Percentiles rank a stretch among this genome's conserved stretches.
Evolutionary conservation across 2,329 filamentous ascomycete species (phyloP).

Genomic region (Bipolaris zeicola): DNA sequence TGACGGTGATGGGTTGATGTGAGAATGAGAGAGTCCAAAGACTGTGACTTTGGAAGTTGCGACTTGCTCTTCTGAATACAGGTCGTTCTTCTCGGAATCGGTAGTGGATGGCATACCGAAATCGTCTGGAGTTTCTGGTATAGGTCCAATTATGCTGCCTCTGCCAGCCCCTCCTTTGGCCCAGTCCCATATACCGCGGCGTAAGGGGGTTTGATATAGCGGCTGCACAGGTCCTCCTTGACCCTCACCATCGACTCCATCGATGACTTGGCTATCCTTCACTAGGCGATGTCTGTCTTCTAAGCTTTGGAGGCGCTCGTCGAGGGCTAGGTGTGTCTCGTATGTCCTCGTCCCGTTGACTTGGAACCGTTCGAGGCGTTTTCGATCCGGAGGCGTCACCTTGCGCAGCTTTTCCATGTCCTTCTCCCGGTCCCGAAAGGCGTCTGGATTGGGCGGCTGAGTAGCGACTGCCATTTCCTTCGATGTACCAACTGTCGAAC

Average conservation of each 20-base stretch:
- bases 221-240: constrained; percentile 4
- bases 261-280: constrained; percentile 17
- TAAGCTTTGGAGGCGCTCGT: constrained; percentile 45
- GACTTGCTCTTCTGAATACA: constrained; percentile 13
- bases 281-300: constrained; percentile 35
- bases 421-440: constrained; percentile 28
- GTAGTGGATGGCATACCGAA: constrained; percentile 40
- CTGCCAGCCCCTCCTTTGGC: constrained; percentile 37
- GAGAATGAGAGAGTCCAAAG: constrained; percentile 27
- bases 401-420: constrained; percentile 31
- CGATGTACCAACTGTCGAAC: constrained; percentile 42
- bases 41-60: constrained; percentile 32
- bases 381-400: constrained; percentile 33
- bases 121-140: constrained; percentile 31
- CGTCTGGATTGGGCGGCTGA: constrained; percentile 33
- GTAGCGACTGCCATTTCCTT: constrained; percentile 39
- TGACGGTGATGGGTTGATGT: constrained; percentile 22
- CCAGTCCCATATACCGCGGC: constrained; percentile 44
- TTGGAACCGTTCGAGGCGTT: constrained; percentile 12
- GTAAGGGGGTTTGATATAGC: constrained; percentile 26
- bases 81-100: constrained; percentile 26
- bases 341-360: constrained; percentile 16
- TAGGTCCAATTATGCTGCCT: constrained; percentile 35
- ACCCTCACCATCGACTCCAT: constrained; percentile 7
- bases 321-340: constrained; percentile 38